A percentile compares a stretch with the other conserved stretches of the same genome.
Conservation (phyloP, 1,284 basidiomycete genomes). For the Bondarzewia mesenterica region DNA sequence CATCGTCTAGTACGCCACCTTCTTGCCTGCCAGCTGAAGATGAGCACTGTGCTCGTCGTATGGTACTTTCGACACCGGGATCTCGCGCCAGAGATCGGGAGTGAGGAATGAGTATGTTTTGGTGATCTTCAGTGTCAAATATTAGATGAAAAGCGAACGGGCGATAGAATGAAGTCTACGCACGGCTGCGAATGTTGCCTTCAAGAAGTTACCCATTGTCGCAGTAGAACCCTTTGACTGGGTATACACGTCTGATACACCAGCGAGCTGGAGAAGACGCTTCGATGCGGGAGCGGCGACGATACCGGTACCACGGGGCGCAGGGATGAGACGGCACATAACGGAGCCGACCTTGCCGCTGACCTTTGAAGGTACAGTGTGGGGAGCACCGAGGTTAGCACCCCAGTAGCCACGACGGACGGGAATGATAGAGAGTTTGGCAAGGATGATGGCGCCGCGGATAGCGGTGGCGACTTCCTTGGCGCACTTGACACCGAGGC, state of each 20-base stretch:
- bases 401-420: slow-evolving; percentile 99
- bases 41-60: slow-evolving; percentile 94
- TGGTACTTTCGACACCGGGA: slow-evolving; percentile 82
- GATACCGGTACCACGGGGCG: slow-evolving; percentile 98
- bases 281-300: slow-evolving; percentile 98
- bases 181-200: slow-evolving; percentile 95
- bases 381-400: slow-evolving; percentile 95
- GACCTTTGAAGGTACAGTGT: slow-evolving; percentile 99
- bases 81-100: slow-evolving; percentile 96
- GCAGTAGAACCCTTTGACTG: slow-evolving; percentile 97
- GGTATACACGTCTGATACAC: slow-evolving; percentile 94
- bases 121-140: slow-evolving; percentile 62
- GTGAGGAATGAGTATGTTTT: slow-evolving; percentile 98
- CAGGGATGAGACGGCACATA: slow-evolving; percentile 98
- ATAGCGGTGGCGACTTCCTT: slow-evolving; percentile 99
- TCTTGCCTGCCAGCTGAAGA: slow-evolving; percentile 80
- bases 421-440: slow-evolving; percentile 92
- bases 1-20: slow-evolving; percentile 66
- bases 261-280: slow-evolving; percentile 95
- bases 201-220: slow-evolving; percentile 99
- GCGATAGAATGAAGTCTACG: slow-evolving; percentile 26
- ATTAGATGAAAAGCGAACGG: too few species aligned
- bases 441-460: slow-evolving; percentile 96
- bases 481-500: slow-evolving; percentile 99
- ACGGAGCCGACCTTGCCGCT: slow-evolving; percentile 98